Percentiles rank a stretch among this genome's conserved stretches.
phyloP scores from a whole-genome alignment of 2,329 filamentous ascomycete genomes.

The Aspergillus hortae region DNA sequence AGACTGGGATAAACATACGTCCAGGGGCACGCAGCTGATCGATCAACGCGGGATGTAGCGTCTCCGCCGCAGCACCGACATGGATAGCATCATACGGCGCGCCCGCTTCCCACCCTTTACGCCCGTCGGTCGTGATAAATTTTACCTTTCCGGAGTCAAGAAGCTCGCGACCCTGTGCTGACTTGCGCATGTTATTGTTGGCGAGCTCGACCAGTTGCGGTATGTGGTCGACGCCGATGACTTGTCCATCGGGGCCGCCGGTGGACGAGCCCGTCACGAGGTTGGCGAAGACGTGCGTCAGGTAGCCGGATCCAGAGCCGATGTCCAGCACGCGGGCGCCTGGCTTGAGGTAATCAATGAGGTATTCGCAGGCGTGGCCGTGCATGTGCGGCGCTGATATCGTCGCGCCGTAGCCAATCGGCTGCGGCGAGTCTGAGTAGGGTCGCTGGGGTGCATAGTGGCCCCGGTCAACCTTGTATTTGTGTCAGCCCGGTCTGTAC shows the following conservation, averaged over 20 bases:
- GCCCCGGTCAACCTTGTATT: conserved; percentile 72
- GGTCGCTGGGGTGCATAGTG: conserved; percentile 71
- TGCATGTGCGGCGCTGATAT: conserved; percentile 75
- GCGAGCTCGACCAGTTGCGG: conserved; percentile 59
- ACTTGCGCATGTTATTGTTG: conserved; percentile 63
- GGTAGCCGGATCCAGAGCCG: conserved; percentile 73
- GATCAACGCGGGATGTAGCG: conserved; percentile 68
- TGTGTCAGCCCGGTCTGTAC: background rate
- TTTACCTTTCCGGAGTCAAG: conserved; percentile 62
- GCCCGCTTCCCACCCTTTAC: conserved; percentile 60
- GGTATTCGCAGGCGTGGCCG: conserved; percentile 60
- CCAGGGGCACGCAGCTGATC: conserved; percentile 77
- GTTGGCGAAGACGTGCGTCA: conserved; percentile 84
- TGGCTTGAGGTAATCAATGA: conserved; percentile 56
- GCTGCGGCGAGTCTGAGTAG: conserved; percentile 70
- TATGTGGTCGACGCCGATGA: conserved; percentile 76
- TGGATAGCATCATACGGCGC: conserved; percentile 87
- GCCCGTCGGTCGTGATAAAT: conserved; percentile 73
- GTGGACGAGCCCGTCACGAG: conserved; percentile 49
- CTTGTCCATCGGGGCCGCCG: conserved; percentile 40
- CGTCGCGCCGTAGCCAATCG: conserved; percentile 64
- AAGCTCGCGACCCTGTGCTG: conserved; percentile 54
- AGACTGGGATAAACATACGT: conserved; percentile 64
- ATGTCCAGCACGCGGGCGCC: conserved; percentile 64
- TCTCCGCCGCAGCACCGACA: conserved; percentile 79